phyloP scores from a whole-genome alignment of 345 rosid genomes.

The Streptanthus diversifolius region DNA sequence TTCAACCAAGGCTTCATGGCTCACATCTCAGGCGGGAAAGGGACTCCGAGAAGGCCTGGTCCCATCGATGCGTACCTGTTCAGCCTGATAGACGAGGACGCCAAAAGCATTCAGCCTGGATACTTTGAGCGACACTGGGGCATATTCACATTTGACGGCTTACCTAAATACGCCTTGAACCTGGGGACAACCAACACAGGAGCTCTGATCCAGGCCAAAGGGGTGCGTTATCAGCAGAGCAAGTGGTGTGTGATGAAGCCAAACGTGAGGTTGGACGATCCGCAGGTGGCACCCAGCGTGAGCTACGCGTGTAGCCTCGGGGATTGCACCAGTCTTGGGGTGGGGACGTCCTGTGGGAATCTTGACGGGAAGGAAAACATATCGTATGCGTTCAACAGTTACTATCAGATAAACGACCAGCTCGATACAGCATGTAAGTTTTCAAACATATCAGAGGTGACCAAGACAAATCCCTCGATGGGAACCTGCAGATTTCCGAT shows the following conservation, averaged over 20 bases:
- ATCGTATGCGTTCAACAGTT: slow-evolving; percentile 89
- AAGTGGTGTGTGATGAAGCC: slow-evolving; percentile 88
- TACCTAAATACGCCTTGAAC: slow-evolving; percentile 63
- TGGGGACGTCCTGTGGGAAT: slow-evolving; percentile 74
- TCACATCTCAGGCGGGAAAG: slow-evolving; percentile 69
- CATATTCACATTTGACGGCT: slow-evolving; percentile 66
- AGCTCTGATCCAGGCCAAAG: slow-evolving; percentile 49
- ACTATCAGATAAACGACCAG: slow-evolving; percentile 78
- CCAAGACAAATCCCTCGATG: slow-evolving; percentile 53
- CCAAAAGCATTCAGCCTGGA: slow-evolving; percentile 76
- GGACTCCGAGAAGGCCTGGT: slow-evolving; percentile 77
- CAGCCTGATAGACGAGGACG: slow-evolving; percentile 82
- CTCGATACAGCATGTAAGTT: slow-evolving; percentile 73
- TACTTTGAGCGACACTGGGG: slow-evolving; percentile 96
- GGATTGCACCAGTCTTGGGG: slow-evolving; percentile 87
- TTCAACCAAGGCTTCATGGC: slow-evolving; percentile 87
- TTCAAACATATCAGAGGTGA: slow-evolving; percentile 55
- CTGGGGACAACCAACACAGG: slow-evolving; percentile 81
- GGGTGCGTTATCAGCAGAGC: slow-evolving; percentile 43
- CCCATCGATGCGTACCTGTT: slow-evolving; percentile 76
- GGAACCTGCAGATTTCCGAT: slow-evolving; percentile 57
- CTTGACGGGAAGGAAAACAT: slow-evolving; percentile 60
- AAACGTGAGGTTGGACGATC: slow-evolving; percentile 58
- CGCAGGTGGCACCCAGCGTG: slow-evolving; percentile 57
- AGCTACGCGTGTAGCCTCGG: slow-evolving; percentile 77